Base-by-base conservation (phyloP, 352 stramenopile species). In the Peronospora belbahrii region DNA sequence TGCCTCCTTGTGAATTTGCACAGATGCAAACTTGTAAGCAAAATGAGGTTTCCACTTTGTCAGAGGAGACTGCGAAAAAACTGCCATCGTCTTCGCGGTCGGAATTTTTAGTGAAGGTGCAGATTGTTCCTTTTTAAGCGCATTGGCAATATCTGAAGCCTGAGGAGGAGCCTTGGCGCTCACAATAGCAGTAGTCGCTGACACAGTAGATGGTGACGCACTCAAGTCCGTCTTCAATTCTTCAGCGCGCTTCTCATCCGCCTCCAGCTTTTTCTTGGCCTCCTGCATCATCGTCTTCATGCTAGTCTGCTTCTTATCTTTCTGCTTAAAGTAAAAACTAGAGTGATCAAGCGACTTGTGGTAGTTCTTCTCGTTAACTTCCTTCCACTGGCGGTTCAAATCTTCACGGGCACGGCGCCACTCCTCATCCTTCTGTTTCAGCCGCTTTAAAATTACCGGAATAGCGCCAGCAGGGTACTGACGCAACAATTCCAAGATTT, bases 341-440 rank as follows among this genome's bases (percentile, higher is more conserved):
- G 96, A 97, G 65, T 99, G 96, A 63, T 99, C 97, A 14, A 99
- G 74, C 35, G 83, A 97, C 65, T 98, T 98, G 72, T 98, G 95
- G 59, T 98, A 99, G 56, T 99, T 99, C 46, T 93, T 85, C 56
- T 98, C 93, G 44, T 97, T 94, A 36, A 99, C 74, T 40, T 98
- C 92, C 65, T 98, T 98, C 96, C 96, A 99, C 48, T 91, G 83
- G 44, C 95, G 95, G 66, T 98, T 98, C 20, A 99, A 51, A 48
- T 97, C 78, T 53, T 97, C 82, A 13, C 95, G 83, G 3, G 83
- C 83, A 19, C 81, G 80, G 41, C 60, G 71, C 97, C 97, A 99
- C 61, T 99, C 96, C 48, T 82, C 63, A 56, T 99, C 95, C 62
- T 99, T 99, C 60, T 99, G 94, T 60, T 98, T 95, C 5, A 99